Evolutionary conservation across 495 filamentous ascomycete genomes (phyloP), one percentile per base, ranked within the genome.

Genomic region (Talaromyces wortmannii): DNA sequence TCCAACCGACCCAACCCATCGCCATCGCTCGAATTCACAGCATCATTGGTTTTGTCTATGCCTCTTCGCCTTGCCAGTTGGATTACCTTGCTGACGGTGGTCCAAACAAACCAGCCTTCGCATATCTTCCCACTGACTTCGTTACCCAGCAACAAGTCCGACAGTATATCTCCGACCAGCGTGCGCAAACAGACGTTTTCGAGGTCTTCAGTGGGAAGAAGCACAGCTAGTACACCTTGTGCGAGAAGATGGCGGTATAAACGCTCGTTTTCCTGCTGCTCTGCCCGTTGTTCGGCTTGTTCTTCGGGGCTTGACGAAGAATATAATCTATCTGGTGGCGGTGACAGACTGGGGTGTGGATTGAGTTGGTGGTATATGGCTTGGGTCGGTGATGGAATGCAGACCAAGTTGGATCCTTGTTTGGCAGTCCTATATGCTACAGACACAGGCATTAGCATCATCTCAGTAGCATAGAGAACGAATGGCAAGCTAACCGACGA

Each of bases 201-300:
- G 8, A 97, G 78, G 61, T 97, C 92, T 64, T 97, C 92, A 15
- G 89, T 94, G 5, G 94, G 94, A 32, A 98, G 78, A 23, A 97
- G 75, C 45, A 96, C 73, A 5, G 90, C 86, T 45, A 98, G 72
- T 45, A 87, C 78, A 5, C 83, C 87, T 58, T 89, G 83, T 13
- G 88, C 89, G 11, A 97, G 73, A 58, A 96, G 70, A 62, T 90
- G 88, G 65, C 90, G 83, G 72, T 94, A 95, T 52, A 80, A 76
- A 16, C 78, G 77, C 71, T 97, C 91, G 64, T 92, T 91, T 49
- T 87, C 78, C 49, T 70, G 72, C 66, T 23, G 23, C 23, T 4
- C 23, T 23, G 23, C 23, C 23, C 4, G 23, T 23, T 23, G 23
- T 23, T 23, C 23, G 23, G 23, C 23, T 4, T 23, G 23, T 23